Base-by-base conservation (phyloP, 164 flowering plant genomes). In the Magnolia kwangsiensis region DNA sequence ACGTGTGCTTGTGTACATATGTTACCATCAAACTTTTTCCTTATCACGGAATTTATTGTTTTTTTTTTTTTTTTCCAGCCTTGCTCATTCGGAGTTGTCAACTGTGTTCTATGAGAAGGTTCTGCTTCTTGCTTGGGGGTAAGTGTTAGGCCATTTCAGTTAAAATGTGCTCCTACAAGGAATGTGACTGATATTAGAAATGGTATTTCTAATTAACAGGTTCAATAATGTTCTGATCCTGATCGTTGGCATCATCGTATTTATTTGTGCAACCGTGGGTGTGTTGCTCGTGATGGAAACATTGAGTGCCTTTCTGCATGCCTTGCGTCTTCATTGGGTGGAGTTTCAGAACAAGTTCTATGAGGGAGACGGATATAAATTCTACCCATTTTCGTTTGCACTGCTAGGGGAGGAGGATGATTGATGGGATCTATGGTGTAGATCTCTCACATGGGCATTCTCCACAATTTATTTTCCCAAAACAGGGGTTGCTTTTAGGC, bases 221-320 rank as follows among this genome's bases (percentile, higher is more conserved):
- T 92, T 74, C 90, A 94, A 94, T 86, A 96, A 92, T 72, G 72
- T 91, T 27, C 6, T 94, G 16, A 90, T 93, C 78, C 89, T 90
- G 20, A 67, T 88, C 27, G 80, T 94, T 63, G 99, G 99, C 78
- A 83, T 91, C 81, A 82, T 94, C 19, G 87, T 96, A 72, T 96
- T 94, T 69, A 75, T 94, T 75, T 92, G 67, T 71, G 99, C 98
- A 2, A 96, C 98, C 5, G 92, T 96, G 5, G 99, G 98, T 2
- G 99, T 96, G 71, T 78, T 96, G 82, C 88, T 96, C 11, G 95
- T 96, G 74, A 96, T 96, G 99, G 99, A 96, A 83, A 92, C 99
- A 3, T 86, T 96, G 7, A 94, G 98, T 83, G 99, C 99, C 31
- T 96, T 96, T 85, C 86, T 96, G 1, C 99, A 96, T 55, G 99